Evolutionary conservation across 2,329 filamentous ascomycete genomes (phyloP).

Genomic region (Verticillium isaacii): DNA sequence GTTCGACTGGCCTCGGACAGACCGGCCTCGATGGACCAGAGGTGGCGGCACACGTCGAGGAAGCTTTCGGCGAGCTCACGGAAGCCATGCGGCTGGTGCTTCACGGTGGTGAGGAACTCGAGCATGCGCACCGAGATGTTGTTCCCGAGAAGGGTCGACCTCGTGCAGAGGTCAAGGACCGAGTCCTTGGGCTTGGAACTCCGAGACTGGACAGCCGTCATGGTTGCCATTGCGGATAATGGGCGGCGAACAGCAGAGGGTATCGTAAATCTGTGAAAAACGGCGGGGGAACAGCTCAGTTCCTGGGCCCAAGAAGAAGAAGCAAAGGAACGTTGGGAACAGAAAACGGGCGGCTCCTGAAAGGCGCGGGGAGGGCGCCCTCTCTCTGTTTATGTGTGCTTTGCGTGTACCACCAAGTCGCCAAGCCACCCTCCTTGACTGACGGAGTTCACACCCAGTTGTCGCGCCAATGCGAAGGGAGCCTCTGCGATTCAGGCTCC

Average conservation of each 20-base stretch:
- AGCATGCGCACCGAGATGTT: slow-evolving; percentile 61
- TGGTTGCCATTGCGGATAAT: neutral
- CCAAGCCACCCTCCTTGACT: neutral
- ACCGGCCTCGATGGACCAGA: slow-evolving; percentile 66
- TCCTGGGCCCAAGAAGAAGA: neutral
- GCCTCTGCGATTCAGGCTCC: neutral
- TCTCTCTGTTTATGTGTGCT: neutral
- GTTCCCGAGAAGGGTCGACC: slow-evolving; percentile 56
- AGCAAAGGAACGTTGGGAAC: neutral
- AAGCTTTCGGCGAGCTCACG: slow-evolving; percentile 60
- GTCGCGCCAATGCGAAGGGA: neutral
- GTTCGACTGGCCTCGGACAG: slow-evolving; percentile 48
- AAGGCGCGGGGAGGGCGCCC: neutral
- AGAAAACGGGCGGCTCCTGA: no score
- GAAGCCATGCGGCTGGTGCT: slow-evolving; percentile 50
- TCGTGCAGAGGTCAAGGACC: slow-evolving; percentile 47
- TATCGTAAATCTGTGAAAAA: neutral
- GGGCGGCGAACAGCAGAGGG: neutral
- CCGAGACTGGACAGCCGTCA: neutral
- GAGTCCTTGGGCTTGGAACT: slow-evolving; percentile 18
- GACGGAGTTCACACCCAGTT: no score
- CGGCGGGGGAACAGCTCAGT: neutral
- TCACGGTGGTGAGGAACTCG: slow-evolving; percentile 56
- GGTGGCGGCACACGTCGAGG: slow-evolving; percentile 59
- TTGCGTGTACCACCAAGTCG: neutral